Evolutionary conservation across 1,284 basidiomycete species (phyloP).

Genomic region (Wolfiporia cocos): DNA sequence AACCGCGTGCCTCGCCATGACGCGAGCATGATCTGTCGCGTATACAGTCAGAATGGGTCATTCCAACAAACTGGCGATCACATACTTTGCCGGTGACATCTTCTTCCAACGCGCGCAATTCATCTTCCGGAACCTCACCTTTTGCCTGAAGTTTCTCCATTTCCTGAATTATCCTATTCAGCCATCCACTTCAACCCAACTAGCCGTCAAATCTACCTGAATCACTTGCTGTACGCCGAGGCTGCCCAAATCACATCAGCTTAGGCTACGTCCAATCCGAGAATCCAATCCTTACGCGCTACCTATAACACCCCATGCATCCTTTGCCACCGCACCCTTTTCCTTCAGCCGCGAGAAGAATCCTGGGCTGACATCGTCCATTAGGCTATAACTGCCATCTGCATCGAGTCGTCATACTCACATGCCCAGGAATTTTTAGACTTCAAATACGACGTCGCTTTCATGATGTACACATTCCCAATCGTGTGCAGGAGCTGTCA

Average conservation of each 20-base stretch:
- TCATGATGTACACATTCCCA: slow-evolving; percentile 88
- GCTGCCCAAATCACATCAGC: too few species aligned
- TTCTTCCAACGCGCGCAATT: slow-evolving; percentile 83
- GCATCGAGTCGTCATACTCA: slow-evolving; percentile 43
- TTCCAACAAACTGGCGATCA: neutral
- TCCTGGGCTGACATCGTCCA: slow-evolving; percentile 75
- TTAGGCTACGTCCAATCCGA: too few species aligned
- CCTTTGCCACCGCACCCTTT: slow-evolving; percentile 88
- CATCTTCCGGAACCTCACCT: slow-evolving; percentile 80
- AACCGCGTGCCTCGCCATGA: slow-evolving; percentile 94
- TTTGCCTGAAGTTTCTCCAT: slow-evolving; percentile 89
- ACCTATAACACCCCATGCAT: slow-evolving; percentile 90
- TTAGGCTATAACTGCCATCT: too few species aligned
- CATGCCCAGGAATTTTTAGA: slow-evolving; percentile 89
- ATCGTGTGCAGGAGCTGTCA: slow-evolving; percentile 76
- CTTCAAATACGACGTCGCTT: slow-evolving; percentile 91
- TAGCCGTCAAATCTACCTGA: slow-evolving; percentile 19
- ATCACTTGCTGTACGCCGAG: slow-evolving; percentile 67
- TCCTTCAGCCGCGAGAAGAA: slow-evolving; percentile 96
- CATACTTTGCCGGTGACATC: slow-evolving; percentile 90
- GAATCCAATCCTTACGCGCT: slow-evolving; percentile 65
- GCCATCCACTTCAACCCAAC: slow-evolving; percentile 30
- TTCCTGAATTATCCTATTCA: slow-evolving; percentile 50
- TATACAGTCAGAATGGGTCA: neutral
- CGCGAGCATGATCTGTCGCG: slow-evolving; percentile 77